Evolutionary conservation across 1,284 basidiomycete genomes (phyloP), one percentile per base, ranked within the genome.

Genomic region (Malassezia equina): DNA sequence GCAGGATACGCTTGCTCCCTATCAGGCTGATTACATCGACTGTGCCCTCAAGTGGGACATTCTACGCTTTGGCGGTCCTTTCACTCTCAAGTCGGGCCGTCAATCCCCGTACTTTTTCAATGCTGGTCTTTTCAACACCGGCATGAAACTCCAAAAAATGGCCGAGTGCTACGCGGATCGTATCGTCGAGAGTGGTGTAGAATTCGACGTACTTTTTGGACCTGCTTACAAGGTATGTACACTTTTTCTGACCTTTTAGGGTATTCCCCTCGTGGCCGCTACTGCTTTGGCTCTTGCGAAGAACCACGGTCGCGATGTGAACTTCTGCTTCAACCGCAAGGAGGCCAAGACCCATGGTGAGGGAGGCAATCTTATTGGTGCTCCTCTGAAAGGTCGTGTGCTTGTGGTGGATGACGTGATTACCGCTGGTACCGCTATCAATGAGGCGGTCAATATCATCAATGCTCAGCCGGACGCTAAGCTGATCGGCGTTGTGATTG

Each of bases 101-200:
- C 78, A 81, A 54, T 94, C 90, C 12, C 93, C 93, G 1, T 96
- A 96, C 78, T 96, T 96, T 76, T 91, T 95, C 81, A 95, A 96
- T 74, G 88, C 89, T 0, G 88, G 89, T 8, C 80, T 98, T 61
- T 89, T 85, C 75, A 68, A 68, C 53, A 84, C 86, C 4, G 88
- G 91, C 0, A 81, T 83, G 1, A 83, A 93, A 36, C 82, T 98
- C 32, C 78, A 84, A 34, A 80, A 84, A 7, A 79, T 94, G 25
- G 85, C 90, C 7, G 79, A 81, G n/a, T 89, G 91, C 13, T 96
- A 94, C 67, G 89, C 93, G 4, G 63, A 75, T 44, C 76, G 83
- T 1, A 86, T 86, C n/a, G 84, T 90, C 51, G 50, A 67, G 23
- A 60, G 60, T 41, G 69, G 69, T 8, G 60, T 73, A 2, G 45